phyloP scores from a whole-genome alignment of 805 yeast genomes.

The Myxozyma geophila region DNA sequence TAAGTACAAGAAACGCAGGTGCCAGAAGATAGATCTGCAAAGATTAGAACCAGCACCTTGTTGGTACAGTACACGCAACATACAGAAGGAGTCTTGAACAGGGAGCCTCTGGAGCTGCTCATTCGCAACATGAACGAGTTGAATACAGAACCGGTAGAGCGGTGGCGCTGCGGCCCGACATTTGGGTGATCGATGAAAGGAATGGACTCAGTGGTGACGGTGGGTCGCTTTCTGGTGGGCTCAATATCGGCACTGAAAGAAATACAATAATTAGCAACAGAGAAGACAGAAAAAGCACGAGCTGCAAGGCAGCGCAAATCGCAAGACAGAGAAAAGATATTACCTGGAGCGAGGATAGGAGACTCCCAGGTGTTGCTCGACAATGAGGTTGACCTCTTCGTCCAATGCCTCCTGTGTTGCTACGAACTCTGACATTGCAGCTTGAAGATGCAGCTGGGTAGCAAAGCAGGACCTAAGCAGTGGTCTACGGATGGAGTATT shows the following conservation, averaged over 20 bases:
- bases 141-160: background rate
- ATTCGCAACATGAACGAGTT: background rate
- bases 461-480: background rate
- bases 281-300: too few relatives aligned
- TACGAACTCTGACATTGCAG: slow-evolving; percentile 19
- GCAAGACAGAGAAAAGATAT: background rate
- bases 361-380: slow-evolving; percentile 12
- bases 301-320: too few relatives aligned
- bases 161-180: background rate
- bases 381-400: slow-evolving; percentile 24
- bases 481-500: background rate
- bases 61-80: background rate
- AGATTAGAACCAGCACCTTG: background rate
- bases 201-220: background rate
- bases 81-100: slow-evolving; percentile 26
- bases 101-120: background rate
- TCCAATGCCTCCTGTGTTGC: slow-evolving; percentile 24
- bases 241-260: background rate
- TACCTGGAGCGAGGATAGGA: slow-evolving; percentile 14
- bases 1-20: slow-evolving; percentile 25
- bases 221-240: background rate
- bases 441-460: background rate
- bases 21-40: slow-evolving; percentile 25
- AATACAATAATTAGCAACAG: background rate
- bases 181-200: slow-evolving; percentile 11